These are phyloP conservation scores for Neonectria magnoliae DNA, from an alignment of 2,329 filamentous ascomycete genomes.

Conservation along the genomic window DNA sequence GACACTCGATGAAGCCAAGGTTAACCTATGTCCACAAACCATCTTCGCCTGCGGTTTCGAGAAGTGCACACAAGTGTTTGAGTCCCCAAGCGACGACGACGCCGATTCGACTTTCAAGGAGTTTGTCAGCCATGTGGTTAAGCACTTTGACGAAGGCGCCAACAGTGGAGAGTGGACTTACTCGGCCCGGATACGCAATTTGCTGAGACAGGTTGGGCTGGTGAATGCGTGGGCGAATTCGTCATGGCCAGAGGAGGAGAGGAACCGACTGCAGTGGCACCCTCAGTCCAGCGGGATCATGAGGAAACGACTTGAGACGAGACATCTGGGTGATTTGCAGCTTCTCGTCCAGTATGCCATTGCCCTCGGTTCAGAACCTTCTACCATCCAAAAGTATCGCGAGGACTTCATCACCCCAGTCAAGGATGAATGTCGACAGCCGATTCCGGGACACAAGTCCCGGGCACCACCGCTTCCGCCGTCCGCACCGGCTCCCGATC, in stretches of 20 bases:
- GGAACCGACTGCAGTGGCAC: slow-evolving; percentile 51
- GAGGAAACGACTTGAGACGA: slow-evolving; percentile 57
- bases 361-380: slow-evolving; percentile 49
- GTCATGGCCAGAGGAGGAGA: slow-evolving; percentile 48
- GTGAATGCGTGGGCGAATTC: slow-evolving; percentile 51
- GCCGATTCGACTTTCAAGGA: slow-evolving; percentile 53
- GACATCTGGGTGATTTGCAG: slow-evolving; percentile 54
- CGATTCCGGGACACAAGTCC: slow-evolving; percentile 49
- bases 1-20: slow-evolving; percentile 54
- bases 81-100: slow-evolving; percentile 53
- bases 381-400: slow-evolving; percentile 42
- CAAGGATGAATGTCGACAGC: slow-evolving; percentile 48
- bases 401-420: slow-evolving; percentile 50
- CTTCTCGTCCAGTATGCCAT: slow-evolving; percentile 53
- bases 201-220: slow-evolving; percentile 53
- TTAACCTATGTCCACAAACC: slow-evolving; percentile 56
- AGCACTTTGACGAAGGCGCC: slow-evolving; percentile 57
- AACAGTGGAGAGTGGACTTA: slow-evolving; percentile 56
- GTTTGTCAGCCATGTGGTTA: slow-evolving; percentile 58
- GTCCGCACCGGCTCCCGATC: slow-evolving; percentile 39
- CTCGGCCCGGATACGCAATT: slow-evolving; percentile 56
- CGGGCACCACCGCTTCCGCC: slow-evolving; percentile 36
- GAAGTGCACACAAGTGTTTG: slow-evolving; percentile 56
- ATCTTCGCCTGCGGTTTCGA: slow-evolving; percentile 61
- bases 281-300: slow-evolving; percentile 54